Evolutionary conservation across 2,329 filamentous ascomycete species (phyloP).

Genomic region (Teratosphaeria epicoccoides): DNA sequence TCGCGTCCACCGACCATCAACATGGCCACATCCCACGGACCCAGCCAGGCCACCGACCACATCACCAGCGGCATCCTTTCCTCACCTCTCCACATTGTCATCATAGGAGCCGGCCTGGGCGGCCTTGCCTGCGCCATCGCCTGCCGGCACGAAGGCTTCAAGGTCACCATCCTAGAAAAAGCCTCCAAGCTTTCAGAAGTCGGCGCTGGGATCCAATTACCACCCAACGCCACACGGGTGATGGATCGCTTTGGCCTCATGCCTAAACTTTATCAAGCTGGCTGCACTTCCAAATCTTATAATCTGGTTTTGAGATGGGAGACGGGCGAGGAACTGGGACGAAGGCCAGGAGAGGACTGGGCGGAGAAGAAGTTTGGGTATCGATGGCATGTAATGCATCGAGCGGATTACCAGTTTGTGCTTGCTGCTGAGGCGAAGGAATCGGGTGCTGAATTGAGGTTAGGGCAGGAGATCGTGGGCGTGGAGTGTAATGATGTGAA

Average conservation of each 20-base stretch:
- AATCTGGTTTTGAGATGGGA: not conserved
- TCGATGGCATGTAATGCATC: not conserved
- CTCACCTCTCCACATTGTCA: not conserved
- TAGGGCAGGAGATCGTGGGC: not conserved
- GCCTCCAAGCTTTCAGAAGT: not conserved
- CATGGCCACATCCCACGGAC: not conserved
- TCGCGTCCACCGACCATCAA: no score
- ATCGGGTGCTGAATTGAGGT: not conserved
- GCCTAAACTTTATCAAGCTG: not conserved
- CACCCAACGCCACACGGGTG: not conserved
- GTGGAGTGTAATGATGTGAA: not conserved
- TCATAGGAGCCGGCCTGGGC: not conserved
- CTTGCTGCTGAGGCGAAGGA: not conserved
- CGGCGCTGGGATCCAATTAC: conserved; percentile 1
- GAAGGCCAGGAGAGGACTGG: not conserved
- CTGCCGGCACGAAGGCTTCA: not conserved
- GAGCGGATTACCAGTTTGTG: not conserved
- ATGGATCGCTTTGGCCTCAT: conserved; percentile 1
- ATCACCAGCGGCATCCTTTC: not conserved
- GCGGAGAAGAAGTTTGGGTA: not conserved
- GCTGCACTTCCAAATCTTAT: not conserved
- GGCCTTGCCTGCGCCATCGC: conserved; percentile 1
- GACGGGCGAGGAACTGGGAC: not conserved
- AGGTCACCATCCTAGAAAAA: not conserved
- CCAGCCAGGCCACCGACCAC: not conserved